These are phyloP conservation scores for Gynochthodes officinalis DNA, from an alignment of 257 asterid genomes.

Conservation along the genomic window DNA sequence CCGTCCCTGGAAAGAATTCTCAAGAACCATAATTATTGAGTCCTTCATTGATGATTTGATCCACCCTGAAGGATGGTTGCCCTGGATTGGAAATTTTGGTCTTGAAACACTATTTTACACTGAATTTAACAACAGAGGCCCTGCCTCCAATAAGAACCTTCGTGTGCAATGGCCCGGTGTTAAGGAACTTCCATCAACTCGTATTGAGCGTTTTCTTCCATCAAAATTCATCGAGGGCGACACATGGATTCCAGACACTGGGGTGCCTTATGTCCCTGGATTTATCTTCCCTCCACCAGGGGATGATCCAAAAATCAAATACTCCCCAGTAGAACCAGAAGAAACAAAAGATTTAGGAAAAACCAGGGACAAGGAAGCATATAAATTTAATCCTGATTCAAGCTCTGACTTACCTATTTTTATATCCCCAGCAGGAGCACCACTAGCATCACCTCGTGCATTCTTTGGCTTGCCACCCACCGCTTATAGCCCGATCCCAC, in stretches of 20 bases:
- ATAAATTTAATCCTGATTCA: background rate
- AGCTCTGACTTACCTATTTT: background rate
- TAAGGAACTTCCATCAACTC: conserved; percentile 52
- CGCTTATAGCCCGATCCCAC: background rate
- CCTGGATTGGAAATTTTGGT: conserved; percentile 58
- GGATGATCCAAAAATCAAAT: conserved; percentile 37
- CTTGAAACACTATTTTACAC: conserved; percentile 54
- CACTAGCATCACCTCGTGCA: background rate
- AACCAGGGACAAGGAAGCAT: conserved; percentile 14
- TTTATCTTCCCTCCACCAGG: conserved; percentile 54
- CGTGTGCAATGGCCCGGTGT: conserved; percentile 66
- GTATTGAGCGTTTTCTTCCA: conserved; percentile 56
- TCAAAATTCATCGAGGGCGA: conserved; percentile 48
- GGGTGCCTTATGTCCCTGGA: conserved; percentile 46
- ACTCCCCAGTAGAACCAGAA: conserved; percentile 59
- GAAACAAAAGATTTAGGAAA: conserved; percentile 61
- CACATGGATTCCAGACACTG: conserved; percentile 44
- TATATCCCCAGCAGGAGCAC: background rate
- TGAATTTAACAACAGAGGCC: conserved; percentile 75
- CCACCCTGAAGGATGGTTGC: conserved; percentile 71
- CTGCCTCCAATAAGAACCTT: conserved; percentile 47
- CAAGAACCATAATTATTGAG: conserved; percentile 72
- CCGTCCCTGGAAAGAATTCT: conserved; percentile 76
- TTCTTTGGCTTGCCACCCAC: background rate
- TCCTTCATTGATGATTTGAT: conserved; percentile 60